phyloP scores from a whole-genome alignment of 1,284 basidiomycete species.

The Pseudozyma sp. region DNA sequence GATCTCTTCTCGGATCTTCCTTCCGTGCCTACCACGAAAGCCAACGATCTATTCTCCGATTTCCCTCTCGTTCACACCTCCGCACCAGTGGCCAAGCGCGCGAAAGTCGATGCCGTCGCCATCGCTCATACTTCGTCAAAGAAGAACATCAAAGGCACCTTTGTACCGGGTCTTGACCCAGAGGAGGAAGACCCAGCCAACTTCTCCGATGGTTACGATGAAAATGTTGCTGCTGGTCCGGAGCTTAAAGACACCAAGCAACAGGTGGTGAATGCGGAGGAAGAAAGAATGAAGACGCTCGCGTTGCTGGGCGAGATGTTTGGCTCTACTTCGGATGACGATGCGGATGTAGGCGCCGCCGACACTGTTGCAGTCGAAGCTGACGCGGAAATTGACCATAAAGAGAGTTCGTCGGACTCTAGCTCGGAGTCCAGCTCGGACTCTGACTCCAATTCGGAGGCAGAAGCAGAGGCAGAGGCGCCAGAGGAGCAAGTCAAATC shows the following conservation, averaged over 20 bases:
- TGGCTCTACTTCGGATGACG: slow-evolving; percentile 74
- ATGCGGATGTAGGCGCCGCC: not conserved
- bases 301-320: slow-evolving; percentile 69
- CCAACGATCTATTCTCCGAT: slow-evolving; percentile 34
- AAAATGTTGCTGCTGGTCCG: slow-evolving; percentile 22
- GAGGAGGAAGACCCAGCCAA: slow-evolving; percentile 50
- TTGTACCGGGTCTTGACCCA: slow-evolving; percentile 40
- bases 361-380: slow-evolving; percentile 1
- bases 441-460: slow-evolving; percentile 15
- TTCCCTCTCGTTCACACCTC: slow-evolving; percentile 9
- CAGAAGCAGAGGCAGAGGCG: not conserved
- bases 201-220: slow-evolving; percentile 66
- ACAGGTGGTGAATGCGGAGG: slow-evolving; percentile 18
- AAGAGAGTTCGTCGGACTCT: not conserved
- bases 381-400: not conserved
- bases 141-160: slow-evolving; percentile 17
- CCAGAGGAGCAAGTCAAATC: slow-evolving; percentile 2
- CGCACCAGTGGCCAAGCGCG: slow-evolving; percentile 8
- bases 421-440: slow-evolving; percentile 16
- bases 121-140: slow-evolving; percentile 9
- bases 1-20: slow-evolving; percentile 38
- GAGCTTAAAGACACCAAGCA: slow-evolving; percentile 3
- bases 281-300: slow-evolving; percentile 40
- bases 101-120: slow-evolving; percentile 2
- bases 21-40: not conserved